Base-by-base conservation (phyloP, 768 basidiomycete genomes). In the Panaeolus papilionaceus region DNA sequence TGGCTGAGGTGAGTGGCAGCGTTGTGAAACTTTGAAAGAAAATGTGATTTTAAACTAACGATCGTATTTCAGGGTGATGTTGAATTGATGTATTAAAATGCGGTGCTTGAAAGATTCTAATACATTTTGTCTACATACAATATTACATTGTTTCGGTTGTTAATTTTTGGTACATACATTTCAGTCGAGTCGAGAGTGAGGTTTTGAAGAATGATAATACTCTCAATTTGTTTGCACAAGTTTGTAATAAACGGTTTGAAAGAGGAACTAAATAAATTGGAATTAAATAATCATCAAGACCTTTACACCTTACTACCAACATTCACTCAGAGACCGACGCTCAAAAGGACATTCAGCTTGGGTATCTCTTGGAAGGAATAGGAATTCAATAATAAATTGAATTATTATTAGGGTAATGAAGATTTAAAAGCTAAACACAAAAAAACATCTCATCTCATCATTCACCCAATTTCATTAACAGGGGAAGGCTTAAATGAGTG, bases 1-100 rank as follows among this genome's bases (percentile, higher is more conserved):
- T 95, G 71, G 93, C 94, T 37, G 93, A 93, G 84, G 89, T 85
- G 64, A 69, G 80, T 77, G 14, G 51, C 51, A 73, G 71, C 67
- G 66, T 68, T 65, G 64, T 61, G 63, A n/a, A 61, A 33, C 33
- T 5, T 33, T 67, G 38, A 45, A 23, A 18, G 10, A 20, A 51
- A 51, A 39, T 67, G 28, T 39, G 40, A 66, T 65, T 33, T 33
- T 33, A 5, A 63, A 62, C 64, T 69, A 71, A 63, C 51, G 68
- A 67, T 71, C 61, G 67, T 63, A 45, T 66, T 69, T 38, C 70
- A 85, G 84, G 91, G 86, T 44, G 90, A 88, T 77, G 86, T 88
- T 73, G 88, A 89, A 75, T 76, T 89, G 75, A 82, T 78, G 74
- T 85, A 85, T 77, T 85, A 79, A 71, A 68, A 33, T 68, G 54